Conservation (phyloP, 495 filamentous ascomycete genomes). For the Pyrenula aspistea region DNA sequence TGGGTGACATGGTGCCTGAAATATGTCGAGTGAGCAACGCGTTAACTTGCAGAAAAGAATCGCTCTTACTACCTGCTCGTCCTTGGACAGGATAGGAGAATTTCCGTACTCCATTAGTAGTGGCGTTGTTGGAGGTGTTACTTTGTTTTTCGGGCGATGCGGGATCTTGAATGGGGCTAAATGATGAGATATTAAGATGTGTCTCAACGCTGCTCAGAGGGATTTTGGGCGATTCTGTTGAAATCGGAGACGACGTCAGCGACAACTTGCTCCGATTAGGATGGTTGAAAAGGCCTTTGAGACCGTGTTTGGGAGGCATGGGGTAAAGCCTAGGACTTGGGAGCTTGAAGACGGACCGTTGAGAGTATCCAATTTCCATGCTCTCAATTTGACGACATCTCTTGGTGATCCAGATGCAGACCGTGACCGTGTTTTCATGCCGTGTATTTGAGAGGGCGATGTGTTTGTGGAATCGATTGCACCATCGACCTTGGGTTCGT, state of each 20-base stretch:
- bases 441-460: background rate
- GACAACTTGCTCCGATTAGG: background rate
- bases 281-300: background rate
- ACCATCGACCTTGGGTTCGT: background rate
- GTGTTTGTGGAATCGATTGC: background rate
- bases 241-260: slow-evolving; percentile 1
- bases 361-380: background rate
- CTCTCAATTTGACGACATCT: background rate
- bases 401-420: background rate
- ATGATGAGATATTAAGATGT: background rate
- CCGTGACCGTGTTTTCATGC: background rate
- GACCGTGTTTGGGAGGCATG: background rate
- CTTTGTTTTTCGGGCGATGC: background rate
- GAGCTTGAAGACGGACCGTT: background rate
- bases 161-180: background rate
- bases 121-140: too few relatives aligned
- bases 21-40: background rate
- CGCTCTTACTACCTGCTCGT: background rate
- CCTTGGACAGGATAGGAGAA: background rate
- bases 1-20: slow-evolving; percentile 1
- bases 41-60: background rate
- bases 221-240: slow-evolving; percentile 9
- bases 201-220: slow-evolving; percentile 12
- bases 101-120: background rate
- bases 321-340: background rate